A percentile compares a stretch with the other conserved stretches of the same genome.
phyloP scores from a whole-genome alignment of 2,329 filamentous ascomycete genomes.

The Colletotrichum sp. region DNA sequence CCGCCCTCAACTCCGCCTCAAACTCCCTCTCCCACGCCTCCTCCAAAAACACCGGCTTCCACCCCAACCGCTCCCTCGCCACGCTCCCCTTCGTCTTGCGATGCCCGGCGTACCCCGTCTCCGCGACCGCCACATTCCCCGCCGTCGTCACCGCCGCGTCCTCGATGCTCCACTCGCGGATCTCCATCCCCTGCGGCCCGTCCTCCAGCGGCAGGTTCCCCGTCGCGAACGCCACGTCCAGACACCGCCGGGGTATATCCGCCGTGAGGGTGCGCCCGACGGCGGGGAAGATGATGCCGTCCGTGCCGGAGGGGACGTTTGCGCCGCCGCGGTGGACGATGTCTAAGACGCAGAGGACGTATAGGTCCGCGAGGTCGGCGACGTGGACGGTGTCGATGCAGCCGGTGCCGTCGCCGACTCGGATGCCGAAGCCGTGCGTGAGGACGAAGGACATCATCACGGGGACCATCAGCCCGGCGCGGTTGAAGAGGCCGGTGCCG shows the following conservation, averaged over 20 bases:
- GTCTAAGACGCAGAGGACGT: slow-evolving; percentile 13
- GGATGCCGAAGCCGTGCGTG: slow-evolving; percentile 17
- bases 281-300: slow-evolving; percentile 12
- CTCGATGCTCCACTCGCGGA: not conserved
- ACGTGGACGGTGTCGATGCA: slow-evolving; percentile 22
- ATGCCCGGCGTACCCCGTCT: slow-evolving; percentile 10
- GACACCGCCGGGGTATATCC: slow-evolving; percentile 7
- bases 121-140: slow-evolving; percentile 12
- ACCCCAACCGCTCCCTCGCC: not conserved
- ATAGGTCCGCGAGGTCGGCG: slow-evolving; percentile 22
- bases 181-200: not conserved
- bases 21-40: slow-evolving; percentile 9
- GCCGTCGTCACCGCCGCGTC: slow-evolving; percentile 16
- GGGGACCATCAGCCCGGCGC: slow-evolving; percentile 17
- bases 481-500: slow-evolving; percentile 21
- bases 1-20: slow-evolving; percentile 9
- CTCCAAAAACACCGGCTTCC: not conserved
- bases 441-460: slow-evolving; percentile 24
- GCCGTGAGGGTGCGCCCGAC: not conserved
- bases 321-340: not conserved
- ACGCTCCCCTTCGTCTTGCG: not conserved
- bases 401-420: slow-evolving; percentile 17
- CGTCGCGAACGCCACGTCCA: slow-evolving; percentile 18
- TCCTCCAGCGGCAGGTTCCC: slow-evolving; percentile 9
- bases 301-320: not conserved